Base-by-base conservation (phyloP, 2,329 filamentous ascomycete genomes). In the Chaetomium olivaceum region DNA sequence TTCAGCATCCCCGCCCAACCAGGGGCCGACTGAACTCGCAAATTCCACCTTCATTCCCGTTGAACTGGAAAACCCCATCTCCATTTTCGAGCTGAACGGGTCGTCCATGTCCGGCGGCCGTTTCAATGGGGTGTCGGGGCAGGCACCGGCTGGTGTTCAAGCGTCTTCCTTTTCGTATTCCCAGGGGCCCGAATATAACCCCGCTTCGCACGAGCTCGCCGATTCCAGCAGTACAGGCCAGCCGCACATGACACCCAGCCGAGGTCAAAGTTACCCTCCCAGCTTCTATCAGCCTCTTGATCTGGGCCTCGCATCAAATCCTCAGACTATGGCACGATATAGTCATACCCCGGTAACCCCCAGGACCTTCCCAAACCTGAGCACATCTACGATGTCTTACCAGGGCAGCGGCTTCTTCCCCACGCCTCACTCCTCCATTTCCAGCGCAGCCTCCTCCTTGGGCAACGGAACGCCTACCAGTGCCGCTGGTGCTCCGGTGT, bases 401-500 rank as follows among this genome's bases (percentile, higher is more conserved):
- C 11, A 23, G 9, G 25, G 23, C n/a, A 62, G 48, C 27, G 21
- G 46, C 52, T 46, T 25, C 33, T 33, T 52, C 33, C 5, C 58
- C 29, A 58, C 63, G 11, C 63, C 51, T n/a, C 58, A 56, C n/a
- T 56, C 60, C 2, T 62, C 59, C 2, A 29, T 57, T 4, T 66
- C 64, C 25, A 66, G 60, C 21, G 23, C 23, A 3, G 12, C 21
- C 6, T 56, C 55, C 0, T 9, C 33, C 4, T 2, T 51, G 19
- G 33, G 43, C 7, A 27, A 48, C 11, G 6, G 29, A 29, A 43
- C 27, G 4, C 2, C 36, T 2, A 21, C 54, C 3, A 27, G 6
- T 8, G n/a, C 1, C n/a, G 16, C 21, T 8, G 36, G 19, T 7
- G 21, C 23, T 27, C 59, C 54, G 8, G 5, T 60, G 4, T 66